These are phyloP conservation scores for Cyclotella kingstonii DNA, from an alignment of 108 stramenopile species.

Conservation along the genomic window DNA sequence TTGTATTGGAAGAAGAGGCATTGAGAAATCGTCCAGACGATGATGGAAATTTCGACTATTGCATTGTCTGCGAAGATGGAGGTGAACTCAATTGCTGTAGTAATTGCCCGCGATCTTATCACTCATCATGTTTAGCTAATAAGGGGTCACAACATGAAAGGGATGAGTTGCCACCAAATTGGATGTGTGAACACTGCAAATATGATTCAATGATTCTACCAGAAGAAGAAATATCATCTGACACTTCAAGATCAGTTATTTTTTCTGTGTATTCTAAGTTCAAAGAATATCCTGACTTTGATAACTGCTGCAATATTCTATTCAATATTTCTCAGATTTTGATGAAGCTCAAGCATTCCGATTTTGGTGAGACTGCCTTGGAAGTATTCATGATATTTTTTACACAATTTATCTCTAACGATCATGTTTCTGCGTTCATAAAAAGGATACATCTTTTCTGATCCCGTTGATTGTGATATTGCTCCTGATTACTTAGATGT, in stretches of 20 bases:
- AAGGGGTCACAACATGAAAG: conserved; percentile 3
- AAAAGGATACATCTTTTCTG: conserved; percentile 29
- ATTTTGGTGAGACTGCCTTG: conserved; percentile 15
- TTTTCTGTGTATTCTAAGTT: conserved; percentile 32
- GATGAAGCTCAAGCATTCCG: conserved; percentile 27
- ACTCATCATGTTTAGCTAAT: conserved; percentile 28
- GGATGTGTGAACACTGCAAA: conserved; percentile 38
- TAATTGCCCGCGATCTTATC: conserved; percentile 36
- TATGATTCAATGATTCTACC: conserved; percentile 8
- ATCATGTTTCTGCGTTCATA: neutral
- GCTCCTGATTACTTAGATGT: conserved; percentile 19
- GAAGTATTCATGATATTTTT: neutral
- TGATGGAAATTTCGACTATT: conserved; percentile 41
- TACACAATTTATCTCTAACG: neutral
- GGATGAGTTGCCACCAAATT: conserved; percentile 21
- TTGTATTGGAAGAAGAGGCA: neutral
- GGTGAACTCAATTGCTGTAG: conserved; percentile 33
- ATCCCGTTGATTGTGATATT: conserved; percentile 17
- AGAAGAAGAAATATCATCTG: conserved; percentile 27
- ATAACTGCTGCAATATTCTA: conserved; percentile 20
- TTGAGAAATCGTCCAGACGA: conserved; percentile 5
- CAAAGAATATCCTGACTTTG: conserved; percentile 21
- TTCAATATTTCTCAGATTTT: conserved; percentile 17
- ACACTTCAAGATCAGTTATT: conserved; percentile 16
- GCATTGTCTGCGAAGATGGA: conserved; percentile 32